A percentile compares a stretch with the other conserved stretches of the same genome.
Evolutionary conservation across 2,329 filamentous ascomycete genomes (phyloP).

Genomic region (Fusarium humuli): DNA sequence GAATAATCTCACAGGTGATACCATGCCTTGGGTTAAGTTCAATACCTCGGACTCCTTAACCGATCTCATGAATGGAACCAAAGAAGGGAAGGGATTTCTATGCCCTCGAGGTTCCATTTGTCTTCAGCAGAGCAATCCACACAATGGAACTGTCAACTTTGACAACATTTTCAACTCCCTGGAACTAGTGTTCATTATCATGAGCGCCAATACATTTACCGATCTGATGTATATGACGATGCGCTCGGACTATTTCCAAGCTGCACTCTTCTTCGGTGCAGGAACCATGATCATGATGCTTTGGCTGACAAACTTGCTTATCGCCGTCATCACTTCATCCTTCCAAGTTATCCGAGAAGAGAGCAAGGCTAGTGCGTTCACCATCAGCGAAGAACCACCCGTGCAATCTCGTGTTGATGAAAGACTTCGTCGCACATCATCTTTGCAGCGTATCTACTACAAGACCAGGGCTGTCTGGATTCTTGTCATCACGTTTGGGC

Average conservation of each 20-base stretch:
- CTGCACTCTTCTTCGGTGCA: constrained; percentile 80
- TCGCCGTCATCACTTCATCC: constrained; percentile 97
- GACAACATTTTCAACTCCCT: constrained; percentile 94
- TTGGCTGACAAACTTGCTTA: constrained; percentile 94
- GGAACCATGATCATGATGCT: constrained; percentile 92
- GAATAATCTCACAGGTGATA: constrained; percentile 65
- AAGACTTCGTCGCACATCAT: constrained; percentile 53
- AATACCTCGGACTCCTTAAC: constrained; percentile 53
- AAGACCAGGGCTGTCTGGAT: constrained; percentile 85
- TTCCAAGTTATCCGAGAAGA: constrained; percentile 99
- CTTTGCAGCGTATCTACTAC: constrained; percentile 77
- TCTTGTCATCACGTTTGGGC: constrained; percentile 79
- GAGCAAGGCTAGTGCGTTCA: constrained; percentile 93
- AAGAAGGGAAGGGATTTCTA: constrained; percentile 81
- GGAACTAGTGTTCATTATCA: constrained; percentile 96
- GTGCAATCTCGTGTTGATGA: constrained; percentile 54
- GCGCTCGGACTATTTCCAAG: constrained; percentile 88
- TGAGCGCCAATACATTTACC: constrained; percentile 97
- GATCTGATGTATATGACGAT: constrained; percentile 95
- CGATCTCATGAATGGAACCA: constrained; percentile 63
- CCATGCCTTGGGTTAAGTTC: constrained; percentile 74
- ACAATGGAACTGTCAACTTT: constrained; percentile 88
- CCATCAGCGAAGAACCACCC: constrained; percentile 71
- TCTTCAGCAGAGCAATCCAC: constrained; percentile 82
- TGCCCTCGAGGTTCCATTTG: constrained; percentile 88